Percentiles rank a stretch among this genome's conserved stretches.
phyloP scores from a whole-genome alignment of 148 eudicot species.

The Linanthus parryae region DNA sequence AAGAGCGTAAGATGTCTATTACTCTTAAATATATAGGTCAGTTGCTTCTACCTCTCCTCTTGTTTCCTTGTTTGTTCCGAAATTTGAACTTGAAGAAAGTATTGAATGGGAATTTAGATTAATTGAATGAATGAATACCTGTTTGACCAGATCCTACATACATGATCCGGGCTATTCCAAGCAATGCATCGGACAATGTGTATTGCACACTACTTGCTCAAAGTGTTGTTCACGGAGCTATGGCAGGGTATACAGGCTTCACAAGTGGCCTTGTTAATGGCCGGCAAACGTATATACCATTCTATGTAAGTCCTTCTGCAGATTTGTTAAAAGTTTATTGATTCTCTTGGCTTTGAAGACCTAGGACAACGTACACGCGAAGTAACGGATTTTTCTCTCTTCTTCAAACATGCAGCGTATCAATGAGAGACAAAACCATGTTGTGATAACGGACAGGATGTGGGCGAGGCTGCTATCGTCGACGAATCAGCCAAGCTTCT shows the following conservation, averaged over 20 bases:
- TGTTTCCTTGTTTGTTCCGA: not conserved
- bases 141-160: conserved; percentile 83
- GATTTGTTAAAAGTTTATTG: not conserved
- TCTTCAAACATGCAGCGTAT: conserved; percentile 46
- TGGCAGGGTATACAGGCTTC: conserved; percentile 97
- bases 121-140: not conserved
- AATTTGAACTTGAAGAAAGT: conserved; percentile 3
- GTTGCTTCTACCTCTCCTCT: conserved; percentile 8
- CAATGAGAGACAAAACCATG: conserved; percentile 53
- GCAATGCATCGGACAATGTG: conserved; percentile 93
- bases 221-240: conserved; percentile 96
- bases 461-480: conserved; percentile 90
- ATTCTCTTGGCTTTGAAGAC: not conserved
- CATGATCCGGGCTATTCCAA: conserved; percentile 98
- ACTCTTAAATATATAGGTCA: conserved; percentile 92
- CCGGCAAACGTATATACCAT: conserved; percentile 87
- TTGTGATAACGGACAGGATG: conserved; percentile 80
- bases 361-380: too few species aligned
- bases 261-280: conserved; percentile 90
- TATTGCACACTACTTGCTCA: conserved; percentile 98
- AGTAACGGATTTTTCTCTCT: not conserved
- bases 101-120: not conserved
- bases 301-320: conserved; percentile 78
- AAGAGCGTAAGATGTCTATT: conserved; percentile 27
- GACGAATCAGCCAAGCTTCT: conserved; percentile 80